Evolutionary conservation across 176 grass and related monocot genomes (phyloP).

Genomic region (Tillandsia leiboldiana): DNA sequence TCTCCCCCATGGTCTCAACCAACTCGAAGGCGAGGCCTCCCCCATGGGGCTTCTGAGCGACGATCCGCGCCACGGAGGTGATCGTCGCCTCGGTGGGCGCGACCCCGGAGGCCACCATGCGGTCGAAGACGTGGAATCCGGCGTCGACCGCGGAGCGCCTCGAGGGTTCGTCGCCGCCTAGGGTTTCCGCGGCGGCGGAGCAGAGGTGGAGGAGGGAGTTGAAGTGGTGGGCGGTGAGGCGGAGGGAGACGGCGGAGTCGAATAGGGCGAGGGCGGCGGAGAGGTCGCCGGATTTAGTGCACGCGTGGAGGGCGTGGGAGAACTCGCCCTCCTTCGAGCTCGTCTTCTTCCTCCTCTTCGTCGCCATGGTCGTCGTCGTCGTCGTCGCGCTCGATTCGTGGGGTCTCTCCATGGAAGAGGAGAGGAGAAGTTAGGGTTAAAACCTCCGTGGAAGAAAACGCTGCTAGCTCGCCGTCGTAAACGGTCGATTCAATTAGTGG

Average conservation of each 20-base stretch:
- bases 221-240: slow-evolving; percentile 67
- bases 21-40: slow-evolving; percentile 58
- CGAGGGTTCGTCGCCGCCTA: slow-evolving; percentile 5
- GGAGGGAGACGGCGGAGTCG: slow-evolving; percentile 27
- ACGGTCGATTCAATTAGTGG: no score
- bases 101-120: slow-evolving; percentile 25
- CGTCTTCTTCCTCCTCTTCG: neutral
- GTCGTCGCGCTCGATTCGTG: neutral
- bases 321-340: slow-evolving; percentile 1
- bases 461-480: neutral
- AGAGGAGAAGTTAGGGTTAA: neutral
- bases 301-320: neutral
- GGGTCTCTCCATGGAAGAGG: neutral
- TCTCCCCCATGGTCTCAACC: slow-evolving; percentile 58
- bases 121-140: slow-evolving; percentile 30
- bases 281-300: slow-evolving; percentile 23
- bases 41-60: slow-evolving; percentile 8
- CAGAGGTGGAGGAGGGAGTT: slow-evolving; percentile 56
- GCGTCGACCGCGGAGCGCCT: slow-evolving; percentile 10
- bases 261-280: slow-evolving; percentile 27
- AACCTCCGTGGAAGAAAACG: neutral
- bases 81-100: slow-evolving; percentile 27
- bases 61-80: slow-evolving; percentile 36
- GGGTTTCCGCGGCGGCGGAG: slow-evolving; percentile 11
- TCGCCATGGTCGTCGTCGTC: neutral